Percentiles rank a stretch among this genome's conserved stretches.
Conservation (phyloP, 148 eudicot genomes). For the Amaranthus cruentus region DNA sequence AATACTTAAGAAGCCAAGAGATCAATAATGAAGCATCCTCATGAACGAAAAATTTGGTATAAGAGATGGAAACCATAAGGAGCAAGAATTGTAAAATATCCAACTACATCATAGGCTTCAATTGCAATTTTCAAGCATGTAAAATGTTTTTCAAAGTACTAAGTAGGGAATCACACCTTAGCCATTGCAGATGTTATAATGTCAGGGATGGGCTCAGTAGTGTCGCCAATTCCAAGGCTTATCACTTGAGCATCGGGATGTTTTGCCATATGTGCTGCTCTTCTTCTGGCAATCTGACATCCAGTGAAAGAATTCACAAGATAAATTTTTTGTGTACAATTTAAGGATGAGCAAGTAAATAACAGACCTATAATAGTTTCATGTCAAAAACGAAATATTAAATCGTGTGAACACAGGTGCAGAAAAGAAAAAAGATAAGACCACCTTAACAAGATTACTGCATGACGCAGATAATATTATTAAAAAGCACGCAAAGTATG, state of each 20-base stretch:
- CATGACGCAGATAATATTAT: too few species aligned
- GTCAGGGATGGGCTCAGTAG: constrained; percentile 92
- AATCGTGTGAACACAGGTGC: too few species aligned
- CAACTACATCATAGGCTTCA: background rate
- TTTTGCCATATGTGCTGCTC: constrained; percentile 60
- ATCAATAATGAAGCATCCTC: background rate
- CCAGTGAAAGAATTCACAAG: background rate
- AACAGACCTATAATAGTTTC: background rate
- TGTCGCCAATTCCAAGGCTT: constrained; percentile 93
- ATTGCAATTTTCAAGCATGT: background rate
- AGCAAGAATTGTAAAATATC: background rate
- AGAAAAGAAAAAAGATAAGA: too few species aligned
- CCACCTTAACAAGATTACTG: too few species aligned
- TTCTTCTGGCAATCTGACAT: constrained; percentile 69
- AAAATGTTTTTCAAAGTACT: background rate
- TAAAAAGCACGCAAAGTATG: too few species aligned
- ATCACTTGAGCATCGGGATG: constrained; percentile 90
- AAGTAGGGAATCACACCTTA: constrained; percentile 36
- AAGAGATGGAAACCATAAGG: too few species aligned
- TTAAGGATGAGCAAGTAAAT: too few species aligned
- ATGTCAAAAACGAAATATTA: background rate
- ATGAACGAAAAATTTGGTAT: background rate
- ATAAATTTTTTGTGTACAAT: background rate
- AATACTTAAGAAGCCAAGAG: background rate
- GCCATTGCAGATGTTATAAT: constrained; percentile 91